Conservation (phyloP, 495 filamentous ascomycete genomes). For the Penicilliopsis zonata region DNA sequence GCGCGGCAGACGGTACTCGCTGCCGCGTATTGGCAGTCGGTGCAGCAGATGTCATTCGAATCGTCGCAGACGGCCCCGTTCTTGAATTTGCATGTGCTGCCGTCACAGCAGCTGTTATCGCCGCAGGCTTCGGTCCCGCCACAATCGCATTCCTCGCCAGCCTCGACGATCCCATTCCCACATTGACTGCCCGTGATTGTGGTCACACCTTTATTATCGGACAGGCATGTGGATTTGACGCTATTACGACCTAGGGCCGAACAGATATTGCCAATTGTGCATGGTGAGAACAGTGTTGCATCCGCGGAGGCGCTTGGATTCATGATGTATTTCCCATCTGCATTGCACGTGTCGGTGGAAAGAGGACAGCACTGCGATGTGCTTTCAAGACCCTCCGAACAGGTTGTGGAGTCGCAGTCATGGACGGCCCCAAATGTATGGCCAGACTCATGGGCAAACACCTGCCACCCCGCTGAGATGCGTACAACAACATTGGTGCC, state of each 20-base stretch:
- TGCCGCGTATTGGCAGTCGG: constrained; percentile 57
- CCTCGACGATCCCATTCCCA: constrained; percentile 94
- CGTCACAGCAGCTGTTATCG: constrained; percentile 69
- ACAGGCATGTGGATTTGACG: constrained; percentile 65
- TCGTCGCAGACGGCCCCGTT: constrained; percentile 70
- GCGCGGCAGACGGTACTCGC: constrained; percentile 62
- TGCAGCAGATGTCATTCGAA: constrained; percentile 84
- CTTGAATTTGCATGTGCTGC: constrained; percentile 81
- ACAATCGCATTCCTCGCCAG: constrained; percentile 92
- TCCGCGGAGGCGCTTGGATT: constrained; percentile 70
- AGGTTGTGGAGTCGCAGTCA: constrained; percentile 67
- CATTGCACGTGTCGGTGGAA: constrained; percentile 56
- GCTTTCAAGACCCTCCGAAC: constrained; percentile 43
- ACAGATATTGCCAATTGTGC: constrained; percentile 89
- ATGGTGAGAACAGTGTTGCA: constrained; percentile 73
- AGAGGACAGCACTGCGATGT: constrained; percentile 84
- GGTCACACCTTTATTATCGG: constrained; percentile 69
- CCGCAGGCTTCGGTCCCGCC: constrained; percentile 63
- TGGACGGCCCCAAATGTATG: constrained; percentile 96
- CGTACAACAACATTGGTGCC: constrained; percentile 85
- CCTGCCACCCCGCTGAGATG: constrained; percentile 79
- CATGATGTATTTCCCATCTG: constrained; percentile 76
- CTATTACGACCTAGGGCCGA: constrained; percentile 73
- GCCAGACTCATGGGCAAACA: constrained; percentile 91
- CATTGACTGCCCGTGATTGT: constrained; percentile 82